Percentiles rank a stretch among this genome's conserved stretches.
phyloP scores from a whole-genome alignment of 306 rosid genomes.

The Quercus variabilis region DNA sequence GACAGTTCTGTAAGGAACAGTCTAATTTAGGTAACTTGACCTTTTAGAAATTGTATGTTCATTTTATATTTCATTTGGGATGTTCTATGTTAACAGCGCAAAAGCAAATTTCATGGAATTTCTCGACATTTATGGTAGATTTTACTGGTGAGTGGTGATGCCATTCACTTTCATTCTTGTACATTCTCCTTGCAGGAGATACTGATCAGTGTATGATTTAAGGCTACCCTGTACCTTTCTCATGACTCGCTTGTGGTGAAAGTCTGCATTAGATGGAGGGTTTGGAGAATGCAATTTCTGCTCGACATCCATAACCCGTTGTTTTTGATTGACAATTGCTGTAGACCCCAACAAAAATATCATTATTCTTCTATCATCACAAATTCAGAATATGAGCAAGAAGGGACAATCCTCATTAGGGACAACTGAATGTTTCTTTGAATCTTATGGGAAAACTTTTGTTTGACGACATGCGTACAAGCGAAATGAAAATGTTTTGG shows the following conservation, averaged over 20 bases:
- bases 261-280: not conserved
- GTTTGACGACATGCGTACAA: too few species aligned
- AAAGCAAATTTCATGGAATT: not conserved
- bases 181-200: slow-evolving; percentile 13
- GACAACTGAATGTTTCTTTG: too few species aligned
- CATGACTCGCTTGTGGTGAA: not conserved
- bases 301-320: not conserved
- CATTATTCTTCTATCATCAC: too few species aligned
- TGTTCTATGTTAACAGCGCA: not conserved
- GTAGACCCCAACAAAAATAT: not conserved
- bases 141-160: not conserved
- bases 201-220: not conserved
- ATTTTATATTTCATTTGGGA: slow-evolving; percentile 7
- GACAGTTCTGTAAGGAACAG: slow-evolving; percentile 20
- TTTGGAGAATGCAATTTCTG: not conserved
- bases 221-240: not conserved
- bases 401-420: too few species aligned
- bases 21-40: slow-evolving; percentile 13
- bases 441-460: too few species aligned
- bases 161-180: slow-evolving; percentile 26
- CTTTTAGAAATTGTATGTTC: not conserved
- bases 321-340: not conserved
- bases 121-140: slow-evolving; percentile 1
- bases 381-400: too few species aligned
- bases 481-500: too few species aligned